Base-by-base conservation (phyloP, 2,329 filamentous ascomycete genomes). In the Huntiella decipiens region DNA sequence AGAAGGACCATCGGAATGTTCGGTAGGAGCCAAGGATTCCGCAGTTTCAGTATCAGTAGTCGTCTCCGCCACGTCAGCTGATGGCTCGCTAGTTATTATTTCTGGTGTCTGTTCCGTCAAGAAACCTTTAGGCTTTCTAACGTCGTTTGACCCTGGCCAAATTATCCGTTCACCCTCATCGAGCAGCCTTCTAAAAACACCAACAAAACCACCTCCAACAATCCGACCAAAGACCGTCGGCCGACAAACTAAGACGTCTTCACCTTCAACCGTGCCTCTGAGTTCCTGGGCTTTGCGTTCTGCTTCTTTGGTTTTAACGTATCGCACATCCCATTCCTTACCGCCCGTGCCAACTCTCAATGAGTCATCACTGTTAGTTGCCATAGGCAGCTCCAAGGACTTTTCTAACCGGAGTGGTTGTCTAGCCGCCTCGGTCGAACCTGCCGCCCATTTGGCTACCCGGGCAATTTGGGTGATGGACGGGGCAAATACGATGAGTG, bases 381-480 rank as follows among this genome's bases (percentile, higher is more conserved):
- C 57, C 6, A 58, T 55, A 5, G 66, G 65, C 51, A 80, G 61
- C 57, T 82, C 77, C 12, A 80, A 55, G 0, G 76, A 71, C 38
- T 65, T 68, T 35, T 80, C 75, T 6, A 77, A 59, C 19, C 67
- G 58, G 16, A 71, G 45, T 12, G 15, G 55, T 48, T 35, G 59
- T 55, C 43, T 45, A 32, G 6, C 31, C 33, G 38, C 17, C 5
- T 5, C 12, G 8, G 10, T 17, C 37, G 19, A 17, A 38, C 37
- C 37, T 38, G 15, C 15, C 3, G 38, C 69, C 35, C 64, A 58
- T 12, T 69, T 61, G 22, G 78, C 63, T 49, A 78, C 81, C 4
- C 76, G 69, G 36, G 70, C 74, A 46, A 88, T 79, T 58, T 88
- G 83, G 7, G 82, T 86, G 49, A 91, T 75, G 53, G 76, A 83